These are phyloP conservation scores for Circinella minor DNA, from an alignment of 371 early-diverging fungal genomes.

Conservation along the genomic window DNA sequence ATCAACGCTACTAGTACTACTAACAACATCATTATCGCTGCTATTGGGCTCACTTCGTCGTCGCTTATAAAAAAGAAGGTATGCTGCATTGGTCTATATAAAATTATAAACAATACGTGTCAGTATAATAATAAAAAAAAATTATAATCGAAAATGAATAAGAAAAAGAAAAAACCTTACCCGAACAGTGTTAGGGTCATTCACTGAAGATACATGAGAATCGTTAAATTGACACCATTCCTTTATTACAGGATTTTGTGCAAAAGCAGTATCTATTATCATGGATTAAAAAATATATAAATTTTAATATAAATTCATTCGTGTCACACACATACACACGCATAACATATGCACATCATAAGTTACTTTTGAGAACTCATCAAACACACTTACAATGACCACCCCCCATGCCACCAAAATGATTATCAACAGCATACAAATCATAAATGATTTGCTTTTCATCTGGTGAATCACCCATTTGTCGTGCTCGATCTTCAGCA, in stretches of 20 bases:
- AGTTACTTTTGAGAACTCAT: no score
- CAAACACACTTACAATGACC: constrained; percentile 80
- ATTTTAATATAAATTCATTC: background rate
- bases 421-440: constrained; percentile 88
- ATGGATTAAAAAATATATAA: background rate
- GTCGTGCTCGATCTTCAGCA: constrained; percentile 74
- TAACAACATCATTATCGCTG: background rate
- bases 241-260: constrained; percentile 71
- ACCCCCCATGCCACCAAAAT: constrained; percentile 91
- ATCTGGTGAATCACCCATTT: constrained; percentile 65
- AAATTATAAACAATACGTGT: background rate
- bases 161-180: constrained; percentile 23
- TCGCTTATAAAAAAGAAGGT: constrained; percentile 79
- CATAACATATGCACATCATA: no score
- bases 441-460: constrained; percentile 71
- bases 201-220: constrained; percentile 71
- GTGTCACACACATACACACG: no score
- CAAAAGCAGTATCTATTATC: constrained; percentile 84
- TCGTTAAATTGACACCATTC: constrained; percentile 94
- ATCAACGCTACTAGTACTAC: background rate
- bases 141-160: no score
- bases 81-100: constrained; percentile 68
- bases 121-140: background rate
- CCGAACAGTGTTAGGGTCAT: constrained; percentile 55
- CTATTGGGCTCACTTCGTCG: constrained; percentile 24